Conservation (phyloP, 441 rosid genomes). For the Sinapis alba region DNA sequence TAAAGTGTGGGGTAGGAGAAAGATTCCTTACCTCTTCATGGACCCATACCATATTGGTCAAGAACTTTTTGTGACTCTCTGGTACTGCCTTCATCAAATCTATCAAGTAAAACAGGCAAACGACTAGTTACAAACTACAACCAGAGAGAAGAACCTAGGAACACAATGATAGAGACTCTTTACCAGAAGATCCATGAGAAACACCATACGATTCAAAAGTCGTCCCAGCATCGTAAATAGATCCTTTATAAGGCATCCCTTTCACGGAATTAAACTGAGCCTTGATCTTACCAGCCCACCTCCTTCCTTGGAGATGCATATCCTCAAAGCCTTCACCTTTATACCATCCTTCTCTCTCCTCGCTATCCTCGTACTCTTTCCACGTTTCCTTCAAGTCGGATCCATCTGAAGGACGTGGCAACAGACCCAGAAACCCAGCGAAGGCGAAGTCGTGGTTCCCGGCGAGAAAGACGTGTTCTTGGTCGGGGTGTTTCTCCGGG, state of each 20-base stretch:
- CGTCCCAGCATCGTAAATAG: constrained; percentile 80
- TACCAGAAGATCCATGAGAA: constrained; percentile 88
- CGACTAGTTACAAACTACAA: neutral
- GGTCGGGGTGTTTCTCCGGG: constrained; percentile 60
- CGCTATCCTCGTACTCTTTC: constrained; percentile 55
- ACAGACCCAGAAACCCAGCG: constrained; percentile 59
- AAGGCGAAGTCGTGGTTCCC: constrained; percentile 90
- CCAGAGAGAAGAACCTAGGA: neutral
- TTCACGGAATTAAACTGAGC: constrained; percentile 49
- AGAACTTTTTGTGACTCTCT: constrained; percentile 82
- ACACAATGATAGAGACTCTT: neutral
- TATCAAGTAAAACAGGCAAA: constrained; percentile 25
- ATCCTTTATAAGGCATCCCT: constrained; percentile 62
- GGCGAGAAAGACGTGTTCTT: constrained; percentile 67
- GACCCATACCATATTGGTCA: constrained; percentile 81
- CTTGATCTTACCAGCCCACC: constrained; percentile 64
- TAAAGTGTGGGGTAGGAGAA: neutral
- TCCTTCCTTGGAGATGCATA: constrained; percentile 84
- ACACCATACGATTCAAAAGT: constrained; percentile 89
- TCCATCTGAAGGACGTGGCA: constrained; percentile 59
- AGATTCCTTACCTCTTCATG: constrained; percentile 65
- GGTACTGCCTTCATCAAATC: constrained; percentile 80
- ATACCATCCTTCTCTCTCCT: constrained; percentile 87
- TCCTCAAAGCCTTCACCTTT: constrained; percentile 66
- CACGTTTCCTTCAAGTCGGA: constrained; percentile 64